Evolutionary conservation across 1,284 basidiomycete species (phyloP).

Genomic region (Coriolopsis trogii): DNA sequence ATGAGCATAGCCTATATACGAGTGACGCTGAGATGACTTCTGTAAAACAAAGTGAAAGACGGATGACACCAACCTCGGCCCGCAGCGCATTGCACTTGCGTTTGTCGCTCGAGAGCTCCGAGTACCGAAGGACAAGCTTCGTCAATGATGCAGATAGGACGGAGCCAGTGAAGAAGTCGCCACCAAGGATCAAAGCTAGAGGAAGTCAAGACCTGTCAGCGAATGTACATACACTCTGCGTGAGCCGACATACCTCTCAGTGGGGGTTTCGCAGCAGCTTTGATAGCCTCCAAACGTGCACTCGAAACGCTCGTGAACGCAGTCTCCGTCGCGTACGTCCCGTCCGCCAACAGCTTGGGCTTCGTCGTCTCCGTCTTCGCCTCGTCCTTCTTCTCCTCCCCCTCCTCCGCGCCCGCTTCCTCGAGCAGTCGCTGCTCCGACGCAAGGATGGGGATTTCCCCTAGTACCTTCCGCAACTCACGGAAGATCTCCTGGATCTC

Average conservation of each 20-base stretch:
- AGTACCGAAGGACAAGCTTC: conserved; percentile 89
- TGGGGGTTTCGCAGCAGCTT: conserved; percentile 89
- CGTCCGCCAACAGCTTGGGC: conserved; percentile 88
- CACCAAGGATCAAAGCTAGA: conserved; percentile 90
- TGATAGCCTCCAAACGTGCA: conserved; percentile 79
- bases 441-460: conserved; percentile 95
- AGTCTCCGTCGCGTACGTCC: conserved; percentile 97
- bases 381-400: conserved; percentile 44
- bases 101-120: conserved; percentile 61
- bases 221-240: neutral
- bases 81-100: conserved; percentile 73
- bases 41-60: neutral
- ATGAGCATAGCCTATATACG: conserved; percentile 85
- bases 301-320: conserved; percentile 78
- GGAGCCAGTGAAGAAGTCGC: conserved; percentile 96
- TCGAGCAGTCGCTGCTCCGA: conserved; percentile 85
- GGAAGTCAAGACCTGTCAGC: neutral
- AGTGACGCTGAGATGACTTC: neutral
- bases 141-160: conserved; percentile 90
- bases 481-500: conserved; percentile 80
- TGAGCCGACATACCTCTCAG: conserved; percentile 63
- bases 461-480: conserved; percentile 87
- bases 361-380: conserved; percentile 47
- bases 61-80: conserved; percentile 68
- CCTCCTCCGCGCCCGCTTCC: conserved; percentile 53